These are phyloP conservation scores for Xylariaceae sp. DNA, from an alignment of 2,329 filamentous ascomycete genomes.

Conservation along the genomic window DNA sequence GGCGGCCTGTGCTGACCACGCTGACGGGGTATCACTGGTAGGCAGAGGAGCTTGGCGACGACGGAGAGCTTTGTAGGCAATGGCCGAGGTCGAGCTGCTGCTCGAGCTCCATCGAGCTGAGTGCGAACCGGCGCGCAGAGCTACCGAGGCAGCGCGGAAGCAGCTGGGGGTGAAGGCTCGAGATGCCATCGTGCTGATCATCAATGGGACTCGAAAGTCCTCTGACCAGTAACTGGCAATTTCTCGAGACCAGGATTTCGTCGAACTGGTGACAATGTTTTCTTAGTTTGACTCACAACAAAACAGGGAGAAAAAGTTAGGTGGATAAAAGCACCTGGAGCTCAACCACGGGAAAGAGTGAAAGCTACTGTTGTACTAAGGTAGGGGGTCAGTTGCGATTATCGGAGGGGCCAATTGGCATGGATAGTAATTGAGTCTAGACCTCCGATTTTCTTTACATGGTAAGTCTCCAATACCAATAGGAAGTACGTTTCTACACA, in stretches of 20 bases:
- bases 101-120: conserved; percentile 35
- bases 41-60: conserved; percentile 82
- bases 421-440: not conserved
- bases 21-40: conserved; percentile 65
- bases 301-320: conserved; percentile 7
- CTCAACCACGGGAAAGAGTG: too few relatives aligned
- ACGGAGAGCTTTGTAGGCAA: conserved; percentile 96
- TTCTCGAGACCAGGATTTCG: conserved; percentile 15
- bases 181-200: conserved; percentile 29
- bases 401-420: conserved; percentile 18
- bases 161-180: conserved; percentile 25
- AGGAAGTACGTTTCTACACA: too few relatives aligned
- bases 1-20: conserved; percentile 87
- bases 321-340: conserved; percentile 6
- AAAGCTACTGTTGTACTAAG: too few relatives aligned
- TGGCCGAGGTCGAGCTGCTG: conserved; percentile 79
- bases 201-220: conserved; percentile 21
- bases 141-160: conserved; percentile 23
- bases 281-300: conserved; percentile 19
- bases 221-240: conserved; percentile 25
- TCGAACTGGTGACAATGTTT: conserved; percentile 21
- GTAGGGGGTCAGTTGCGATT: conserved; percentile 15
- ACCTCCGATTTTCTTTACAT: too few relatives aligned
- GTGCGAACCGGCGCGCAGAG: conserved; percentile 17
- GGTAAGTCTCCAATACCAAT: too few relatives aligned